Conservation (phyloP, 2,329 filamentous ascomycete species). For the Colletotrichum sp. region DNA sequence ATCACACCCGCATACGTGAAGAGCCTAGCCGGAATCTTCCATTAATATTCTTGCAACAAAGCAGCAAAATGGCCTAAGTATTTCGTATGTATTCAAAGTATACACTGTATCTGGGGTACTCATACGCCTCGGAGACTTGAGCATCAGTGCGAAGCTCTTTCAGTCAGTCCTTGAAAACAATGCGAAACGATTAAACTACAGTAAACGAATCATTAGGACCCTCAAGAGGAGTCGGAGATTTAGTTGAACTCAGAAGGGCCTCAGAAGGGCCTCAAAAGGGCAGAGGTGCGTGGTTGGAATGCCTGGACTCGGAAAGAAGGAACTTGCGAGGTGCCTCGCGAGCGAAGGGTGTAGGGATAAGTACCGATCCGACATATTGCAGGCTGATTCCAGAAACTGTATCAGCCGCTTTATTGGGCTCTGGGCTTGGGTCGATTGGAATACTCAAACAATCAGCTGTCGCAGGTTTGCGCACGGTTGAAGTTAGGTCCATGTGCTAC, state of each 20-base stretch:
- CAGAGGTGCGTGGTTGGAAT: not conserved
- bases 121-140: not conserved
- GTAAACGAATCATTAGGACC: not conserved
- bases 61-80: not conserved
- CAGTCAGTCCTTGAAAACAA: not conserved
- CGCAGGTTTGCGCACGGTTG: too few species aligned
- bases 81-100: not conserved
- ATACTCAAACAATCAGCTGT: not conserved
- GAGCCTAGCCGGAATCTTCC: not conserved
- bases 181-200: not conserved
- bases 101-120: not conserved
- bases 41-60: not conserved
- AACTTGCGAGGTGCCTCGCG: not conserved
- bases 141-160: not conserved
- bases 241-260: not conserved
- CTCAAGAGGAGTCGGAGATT: not conserved
- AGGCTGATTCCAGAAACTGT: not conserved
- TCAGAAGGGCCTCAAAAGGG: not conserved
- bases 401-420: not conserved
- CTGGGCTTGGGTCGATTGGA: not conserved
- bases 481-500: too few species aligned
- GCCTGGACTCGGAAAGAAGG: not conserved
- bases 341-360: not conserved
- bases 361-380: not conserved
- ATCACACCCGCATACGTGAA: not conserved